Base-by-base conservation (phyloP, 768 basidiomycete genomes). In the Pleurotus pulmonarius region DNA sequence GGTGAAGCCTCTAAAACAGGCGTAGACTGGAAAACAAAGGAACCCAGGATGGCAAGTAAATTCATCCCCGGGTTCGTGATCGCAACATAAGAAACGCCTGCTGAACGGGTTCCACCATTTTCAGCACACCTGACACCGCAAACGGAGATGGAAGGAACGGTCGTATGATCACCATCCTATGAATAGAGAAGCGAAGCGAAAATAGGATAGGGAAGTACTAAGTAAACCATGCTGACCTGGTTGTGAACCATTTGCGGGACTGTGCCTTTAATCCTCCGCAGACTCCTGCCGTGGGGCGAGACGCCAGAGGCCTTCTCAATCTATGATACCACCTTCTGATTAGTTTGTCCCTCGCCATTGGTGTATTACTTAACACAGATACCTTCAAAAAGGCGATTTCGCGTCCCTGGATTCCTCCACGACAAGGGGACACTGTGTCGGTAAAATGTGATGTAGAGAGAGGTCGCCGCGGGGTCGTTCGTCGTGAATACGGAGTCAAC, bases 191-290 rank as follows among this genome's bases (percentile, higher is more conserved):
- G n/a, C n/a, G n/a, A 15, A 15, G 41, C 5, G 9, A n/a, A 43
- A 44, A 44, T 44, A 44, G 11, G 3, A 8, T 22, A 22, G 3
- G 11, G 29, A 34, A 8, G 29, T n/a, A n/a, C n/a, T n/a, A 3
- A 34, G 29, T 8, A 34, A 34, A 34, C 29, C 29, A 44, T 22
- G 41, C 41, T 22, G 41, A 44, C 41, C 41, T 34, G 29, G 29
- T 11, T 29, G 11, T 26, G 25, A 16, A 39, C 40, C 24, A 53
- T 53, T 53, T 39, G 16, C n/a, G n/a, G 41, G 51, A 53, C 51
- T 39, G 39, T 53, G 13, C 51, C 51, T 38, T 53, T 53, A 22
- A 53, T 24, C 51, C 51, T 53, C 11, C 51, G 37, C 38, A 53
- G 41, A n/a, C 51, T 53, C 38, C 37, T 51, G 18, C n/a, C 13